Percentiles rank a stretch among this genome's conserved stretches.
Conservation (phyloP, 192 early-diverging fungal species). For the Dimargaris verticillata region DNA sequence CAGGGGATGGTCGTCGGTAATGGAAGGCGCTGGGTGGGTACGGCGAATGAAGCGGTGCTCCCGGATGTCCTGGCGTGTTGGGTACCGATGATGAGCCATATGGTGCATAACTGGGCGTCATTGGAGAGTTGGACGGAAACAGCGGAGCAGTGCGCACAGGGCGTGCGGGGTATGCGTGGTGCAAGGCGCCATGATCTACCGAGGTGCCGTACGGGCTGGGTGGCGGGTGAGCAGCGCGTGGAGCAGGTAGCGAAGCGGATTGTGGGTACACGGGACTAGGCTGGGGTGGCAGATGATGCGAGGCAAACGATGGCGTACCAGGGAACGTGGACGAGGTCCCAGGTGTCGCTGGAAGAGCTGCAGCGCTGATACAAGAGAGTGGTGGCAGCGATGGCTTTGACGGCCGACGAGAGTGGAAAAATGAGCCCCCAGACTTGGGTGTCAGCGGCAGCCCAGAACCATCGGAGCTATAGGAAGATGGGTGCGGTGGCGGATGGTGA, state of each 20-base stretch:
- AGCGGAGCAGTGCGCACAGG: too few relatives aligned
- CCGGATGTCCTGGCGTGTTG: background rate
- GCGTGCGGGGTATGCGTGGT: too few relatives aligned
- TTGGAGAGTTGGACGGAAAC: background rate
- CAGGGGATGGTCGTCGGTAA: background rate
- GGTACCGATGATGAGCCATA: background rate
- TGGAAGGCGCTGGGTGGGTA: background rate
- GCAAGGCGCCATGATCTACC: too few relatives aligned
- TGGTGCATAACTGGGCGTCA: background rate
- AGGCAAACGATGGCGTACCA: too few relatives aligned
- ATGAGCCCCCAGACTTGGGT: background rate
- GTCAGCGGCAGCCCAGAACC: too few relatives aligned
- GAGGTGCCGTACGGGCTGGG: too few relatives aligned
- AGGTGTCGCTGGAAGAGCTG: background rate
- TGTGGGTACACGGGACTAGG: too few relatives aligned
- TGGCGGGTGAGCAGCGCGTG: too few relatives aligned
- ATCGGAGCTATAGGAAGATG: too few relatives aligned
- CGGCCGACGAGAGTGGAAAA: background rate
- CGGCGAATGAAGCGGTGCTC: background rate
- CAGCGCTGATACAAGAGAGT: background rate
- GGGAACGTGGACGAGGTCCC: background rate
- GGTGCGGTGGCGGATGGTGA: too few relatives aligned
- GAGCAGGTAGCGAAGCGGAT: too few relatives aligned
- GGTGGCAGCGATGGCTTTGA: constrained; percentile 1
- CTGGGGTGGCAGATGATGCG: too few relatives aligned